Evolutionary conservation across 2,329 filamentous ascomycete genomes (phyloP).

Genomic region (Ascocoryne sarcoides): DNA sequence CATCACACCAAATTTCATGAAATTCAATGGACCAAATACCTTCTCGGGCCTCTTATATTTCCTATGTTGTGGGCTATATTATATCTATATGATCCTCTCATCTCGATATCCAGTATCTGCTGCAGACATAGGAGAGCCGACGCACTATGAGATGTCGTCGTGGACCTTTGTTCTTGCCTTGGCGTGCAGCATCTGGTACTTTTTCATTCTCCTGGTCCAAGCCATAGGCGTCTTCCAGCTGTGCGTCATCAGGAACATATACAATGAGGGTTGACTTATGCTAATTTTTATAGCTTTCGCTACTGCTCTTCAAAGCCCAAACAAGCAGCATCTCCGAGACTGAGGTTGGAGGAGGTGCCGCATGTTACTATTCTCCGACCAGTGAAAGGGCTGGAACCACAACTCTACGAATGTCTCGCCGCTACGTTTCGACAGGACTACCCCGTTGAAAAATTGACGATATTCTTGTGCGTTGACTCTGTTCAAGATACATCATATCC

Average conservation of each 20-base stretch:
- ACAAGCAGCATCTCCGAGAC: slow-evolving; percentile 41
- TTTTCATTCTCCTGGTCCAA: slow-evolving; percentile 44
- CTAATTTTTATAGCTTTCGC: slow-evolving; percentile 36
- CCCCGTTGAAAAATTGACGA: slow-evolving; percentile 63
- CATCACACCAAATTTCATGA: no score
- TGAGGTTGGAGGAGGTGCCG: slow-evolving; percentile 51
- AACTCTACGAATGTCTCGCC: slow-evolving; percentile 85
- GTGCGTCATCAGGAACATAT: slow-evolving; percentile 29
- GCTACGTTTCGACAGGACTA: slow-evolving; percentile 80
- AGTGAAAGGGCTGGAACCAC: slow-evolving; percentile 83
- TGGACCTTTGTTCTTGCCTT: slow-evolving; percentile 32
- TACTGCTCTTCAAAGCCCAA: slow-evolving; percentile 42
- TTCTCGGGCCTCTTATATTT: no score
- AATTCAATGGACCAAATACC: no score
- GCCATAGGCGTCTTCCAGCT: slow-evolving; percentile 46
- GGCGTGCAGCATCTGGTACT: slow-evolving; percentile 44
- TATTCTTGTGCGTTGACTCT: slow-evolving; percentile 75
- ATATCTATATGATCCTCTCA: no score
- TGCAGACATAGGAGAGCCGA: no score
- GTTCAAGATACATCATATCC: slow-evolving; percentile 68
- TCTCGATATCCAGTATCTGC: no score
- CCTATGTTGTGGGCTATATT: no score
- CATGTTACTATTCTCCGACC: slow-evolving; percentile 88
- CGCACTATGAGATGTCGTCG: slow-evolving; percentile 16
- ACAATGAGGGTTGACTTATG: background rate